Base-by-base conservation (phyloP, 1,139 yeast species). In the Blastobotrys capitulatus region DNA sequence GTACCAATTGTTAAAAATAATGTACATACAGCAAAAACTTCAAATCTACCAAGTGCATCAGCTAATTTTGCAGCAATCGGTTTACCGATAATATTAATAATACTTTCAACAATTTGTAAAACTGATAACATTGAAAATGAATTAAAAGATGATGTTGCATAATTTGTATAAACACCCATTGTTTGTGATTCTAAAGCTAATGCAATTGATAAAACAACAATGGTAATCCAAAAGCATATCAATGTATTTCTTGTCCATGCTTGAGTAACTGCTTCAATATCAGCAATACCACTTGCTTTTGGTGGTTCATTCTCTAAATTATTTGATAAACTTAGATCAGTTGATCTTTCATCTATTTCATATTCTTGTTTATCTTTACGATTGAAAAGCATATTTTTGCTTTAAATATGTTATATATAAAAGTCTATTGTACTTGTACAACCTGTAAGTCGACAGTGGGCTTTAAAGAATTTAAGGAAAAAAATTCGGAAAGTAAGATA, bases 61-160 rank as follows among this genome's bases (percentile, higher is more conserved):
- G 73, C 66, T 27, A 71, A 42, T 50, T 69, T 71, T 31, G 73
- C 75, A 51, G 71, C 53, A 12, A 71, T 59, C 10, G 75, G 74
- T 51, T 70, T 68, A 1, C 71, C 61, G 22, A 66, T 65, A 22
- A 73, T 71, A 34, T 67, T 63, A 27, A 73, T 58, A 53, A 72
- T 68, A 42, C 70, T 67, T 49, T 69, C 66, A 6, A 70, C 70
- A 26, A 71, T 73, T 35, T 68, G 70, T 29, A 71, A 70, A 13
- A 73, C 69, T 3, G 75, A 58, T 27, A 72, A 61, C 48, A 70
- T 55, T 4, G 75, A 67, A 55, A 70, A 74, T 22, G 65, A 63
- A 46, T 64, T 55, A 60, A 72, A 72, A 22, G 62, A 56, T 15
- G 73, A 67, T 2, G 75, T 70, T 6, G 74, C 76, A 48, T 65